Conservation (phyloP, 352 stramenopile genomes). For the Pythium utonaiense region DNA sequence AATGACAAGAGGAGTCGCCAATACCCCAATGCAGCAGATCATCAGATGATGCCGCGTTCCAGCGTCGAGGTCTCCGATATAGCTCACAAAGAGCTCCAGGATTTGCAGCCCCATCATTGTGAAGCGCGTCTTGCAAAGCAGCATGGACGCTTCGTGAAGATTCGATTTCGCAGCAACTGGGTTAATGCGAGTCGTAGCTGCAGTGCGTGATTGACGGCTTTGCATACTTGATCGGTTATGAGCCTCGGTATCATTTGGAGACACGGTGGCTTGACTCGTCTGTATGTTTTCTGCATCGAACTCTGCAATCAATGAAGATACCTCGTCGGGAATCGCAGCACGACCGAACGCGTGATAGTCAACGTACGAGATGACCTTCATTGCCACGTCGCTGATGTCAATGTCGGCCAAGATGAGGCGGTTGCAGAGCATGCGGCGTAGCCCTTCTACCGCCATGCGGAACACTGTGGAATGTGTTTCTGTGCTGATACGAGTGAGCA, state of each 20-base stretch:
- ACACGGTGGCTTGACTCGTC: background rate
- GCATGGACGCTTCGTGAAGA: conserved; percentile 28
- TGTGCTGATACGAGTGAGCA: conserved; percentile 74
- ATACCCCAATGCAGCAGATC: conserved; percentile 53
- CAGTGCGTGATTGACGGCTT: background rate
- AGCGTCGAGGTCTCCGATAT: conserved; percentile 40
- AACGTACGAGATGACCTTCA: conserved; percentile 80
- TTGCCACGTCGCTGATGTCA: conserved; percentile 76
- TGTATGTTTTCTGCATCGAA: conserved; percentile 6
- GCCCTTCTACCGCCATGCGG: conserved; percentile 67
- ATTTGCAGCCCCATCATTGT: conserved; percentile 70
- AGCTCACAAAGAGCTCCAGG: conserved; percentile 64
- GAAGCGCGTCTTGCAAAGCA: conserved; percentile 69
- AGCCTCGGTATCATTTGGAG: background rate
- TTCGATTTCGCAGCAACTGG: conserved; percentile 20
- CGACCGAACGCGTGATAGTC: conserved; percentile 81
- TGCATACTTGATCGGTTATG: background rate
- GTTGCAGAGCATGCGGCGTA: conserved; percentile 78
- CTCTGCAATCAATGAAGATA: conserved; percentile 17
- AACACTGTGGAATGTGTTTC: conserved; percentile 68
- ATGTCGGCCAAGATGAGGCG: conserved; percentile 73
- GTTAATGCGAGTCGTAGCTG: conserved; percentile 15
- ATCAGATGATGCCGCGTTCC: conserved; percentile 51
- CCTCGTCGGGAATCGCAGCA: conserved; percentile 61
- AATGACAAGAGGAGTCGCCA: conserved; percentile 48